Conservation (phyloP, 176 grass and related monocot genomes). For the Aegilops longissima region DNA sequence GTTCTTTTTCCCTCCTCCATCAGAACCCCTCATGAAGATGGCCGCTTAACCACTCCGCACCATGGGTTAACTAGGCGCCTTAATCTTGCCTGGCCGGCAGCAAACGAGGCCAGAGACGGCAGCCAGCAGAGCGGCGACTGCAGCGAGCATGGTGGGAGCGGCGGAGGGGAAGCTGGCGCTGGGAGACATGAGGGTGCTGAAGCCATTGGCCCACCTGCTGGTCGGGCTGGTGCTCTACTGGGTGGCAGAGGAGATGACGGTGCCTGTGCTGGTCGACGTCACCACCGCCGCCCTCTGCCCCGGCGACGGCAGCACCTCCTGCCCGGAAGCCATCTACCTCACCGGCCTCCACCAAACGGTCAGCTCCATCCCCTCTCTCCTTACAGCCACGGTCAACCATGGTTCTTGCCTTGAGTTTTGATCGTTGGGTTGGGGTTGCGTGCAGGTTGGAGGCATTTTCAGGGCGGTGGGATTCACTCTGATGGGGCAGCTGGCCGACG, state of each 20-base stretch:
- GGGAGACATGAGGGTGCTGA: conserved; percentile 39
- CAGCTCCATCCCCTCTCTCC: not conserved
- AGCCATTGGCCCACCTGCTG: conserved; percentile 60
- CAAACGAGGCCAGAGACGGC: not conserved
- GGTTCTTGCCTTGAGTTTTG: not conserved
- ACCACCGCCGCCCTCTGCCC: conserved; percentile 67
- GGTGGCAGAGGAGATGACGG: conserved; percentile 89
- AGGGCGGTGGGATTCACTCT: conserved; percentile 64
- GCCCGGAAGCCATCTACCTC: conserved; percentile 82
- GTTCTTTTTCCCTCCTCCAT: not conserved
- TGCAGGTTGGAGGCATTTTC: conserved; percentile 79
- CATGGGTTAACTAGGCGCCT: not conserved
- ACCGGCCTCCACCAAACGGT: conserved; percentile 80
- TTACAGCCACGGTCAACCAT: not conserved
- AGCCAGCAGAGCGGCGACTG: not conserved
- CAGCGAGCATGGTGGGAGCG: conserved; percentile 3
- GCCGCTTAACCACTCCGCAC: conserved; percentile 6
- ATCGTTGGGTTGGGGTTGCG: not conserved
- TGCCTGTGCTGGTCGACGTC: conserved; percentile 82
- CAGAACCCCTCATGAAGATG: not conserved
- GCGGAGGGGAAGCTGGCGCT: not conserved
- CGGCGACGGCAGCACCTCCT: conserved; percentile 24
- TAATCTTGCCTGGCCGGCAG: not conserved
- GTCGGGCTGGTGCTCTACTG: conserved; percentile 59
- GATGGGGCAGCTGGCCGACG: conserved; percentile 74